phyloP scores from a whole-genome alignment of 2,329 filamentous ascomycete genomes.

The Paecilomyces dactylethromorphus region DNA sequence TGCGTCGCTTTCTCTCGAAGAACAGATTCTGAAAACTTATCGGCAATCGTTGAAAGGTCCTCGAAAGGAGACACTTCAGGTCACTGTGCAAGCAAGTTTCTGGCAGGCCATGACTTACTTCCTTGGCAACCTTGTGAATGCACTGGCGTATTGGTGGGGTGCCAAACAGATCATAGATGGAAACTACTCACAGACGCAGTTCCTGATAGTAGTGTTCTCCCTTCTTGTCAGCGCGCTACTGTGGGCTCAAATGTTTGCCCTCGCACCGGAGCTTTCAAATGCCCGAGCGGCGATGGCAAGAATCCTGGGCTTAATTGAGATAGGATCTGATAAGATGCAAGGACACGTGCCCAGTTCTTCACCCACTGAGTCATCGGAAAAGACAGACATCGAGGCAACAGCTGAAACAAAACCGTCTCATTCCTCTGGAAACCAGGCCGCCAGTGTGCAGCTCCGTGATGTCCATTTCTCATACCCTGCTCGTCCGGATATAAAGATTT shows the following conservation, averaged over 20 bases:
- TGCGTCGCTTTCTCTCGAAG: conserved; percentile 45
- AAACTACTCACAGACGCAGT: conserved; percentile 59
- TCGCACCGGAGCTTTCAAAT: conserved; percentile 67
- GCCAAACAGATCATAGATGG: conserved; percentile 62
- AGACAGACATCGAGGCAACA: conserved; percentile 2
- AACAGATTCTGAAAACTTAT: conserved; percentile 42
- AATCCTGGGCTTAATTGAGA: conserved; percentile 42
- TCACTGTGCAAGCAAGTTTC: conserved; percentile 41
- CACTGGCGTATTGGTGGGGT: conserved; percentile 76
- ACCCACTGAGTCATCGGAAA: not conserved
- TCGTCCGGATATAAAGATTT: conserved; percentile 52
- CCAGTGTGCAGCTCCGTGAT: conserved; percentile 49
- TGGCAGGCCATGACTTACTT: conserved; percentile 41
- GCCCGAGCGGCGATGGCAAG: conserved; percentile 56
- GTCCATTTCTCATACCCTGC: conserved; percentile 62
- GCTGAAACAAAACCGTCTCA: conserved; percentile 7
- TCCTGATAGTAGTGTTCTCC: conserved; percentile 66
- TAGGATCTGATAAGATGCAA: conserved; percentile 27
- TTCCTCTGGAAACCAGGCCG: conserved; percentile 21
- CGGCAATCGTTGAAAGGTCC: conserved; percentile 40
- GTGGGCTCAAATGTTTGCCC: conserved; percentile 67
- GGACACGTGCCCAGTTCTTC: conserved; percentile 10
- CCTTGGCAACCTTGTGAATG: conserved; percentile 61
- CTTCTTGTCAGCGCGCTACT: conserved; percentile 67
- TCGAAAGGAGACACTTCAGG: conserved; percentile 43